phyloP scores from a whole-genome alignment of 176 grass and related monocot species.

The Poa pratensis region DNA sequence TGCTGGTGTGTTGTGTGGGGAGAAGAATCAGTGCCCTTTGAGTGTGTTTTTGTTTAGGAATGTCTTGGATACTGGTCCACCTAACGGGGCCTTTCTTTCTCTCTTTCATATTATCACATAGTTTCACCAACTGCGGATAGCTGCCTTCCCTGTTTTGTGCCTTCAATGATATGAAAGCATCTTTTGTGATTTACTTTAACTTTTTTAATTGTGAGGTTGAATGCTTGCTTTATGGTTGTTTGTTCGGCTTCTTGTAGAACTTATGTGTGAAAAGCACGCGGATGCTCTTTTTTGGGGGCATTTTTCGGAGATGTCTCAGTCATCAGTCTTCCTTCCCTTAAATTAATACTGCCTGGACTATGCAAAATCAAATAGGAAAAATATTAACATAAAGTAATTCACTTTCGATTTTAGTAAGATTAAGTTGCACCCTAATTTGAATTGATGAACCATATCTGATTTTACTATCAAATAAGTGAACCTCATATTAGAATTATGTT shows the following conservation, averaged over 20 bases:
- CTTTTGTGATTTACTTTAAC: not conserved
- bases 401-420: not conserved
- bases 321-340: not conserved
- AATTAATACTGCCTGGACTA: not conserved
- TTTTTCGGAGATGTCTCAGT: not conserved
- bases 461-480: slow-evolving; percentile 1
- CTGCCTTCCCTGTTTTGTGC: slow-evolving; percentile 24
- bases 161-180: slow-evolving; percentile 41
- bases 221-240: slow-evolving; percentile 39
- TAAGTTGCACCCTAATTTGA: not conserved
- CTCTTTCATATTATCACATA: slow-evolving; percentile 33
- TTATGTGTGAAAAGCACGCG: slow-evolving; percentile 19
- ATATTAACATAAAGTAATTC: not conserved
- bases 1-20: slow-evolving; percentile 39
- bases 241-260: not conserved
- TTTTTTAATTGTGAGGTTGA: slow-evolving; percentile 20
- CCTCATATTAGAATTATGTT: not conserved
- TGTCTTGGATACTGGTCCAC: slow-evolving; percentile 46
- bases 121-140: slow-evolving; percentile 40
- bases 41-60: slow-evolving; percentile 60
- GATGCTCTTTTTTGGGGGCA: not conserved
- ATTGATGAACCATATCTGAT: not conserved
- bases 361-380: slow-evolving; percentile 15
- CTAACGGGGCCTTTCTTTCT: slow-evolving; percentile 37
- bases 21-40: slow-evolving; percentile 45